Conservation (phyloP, 495 filamentous ascomycete species). For the Achaetomiella virescens region DNA sequence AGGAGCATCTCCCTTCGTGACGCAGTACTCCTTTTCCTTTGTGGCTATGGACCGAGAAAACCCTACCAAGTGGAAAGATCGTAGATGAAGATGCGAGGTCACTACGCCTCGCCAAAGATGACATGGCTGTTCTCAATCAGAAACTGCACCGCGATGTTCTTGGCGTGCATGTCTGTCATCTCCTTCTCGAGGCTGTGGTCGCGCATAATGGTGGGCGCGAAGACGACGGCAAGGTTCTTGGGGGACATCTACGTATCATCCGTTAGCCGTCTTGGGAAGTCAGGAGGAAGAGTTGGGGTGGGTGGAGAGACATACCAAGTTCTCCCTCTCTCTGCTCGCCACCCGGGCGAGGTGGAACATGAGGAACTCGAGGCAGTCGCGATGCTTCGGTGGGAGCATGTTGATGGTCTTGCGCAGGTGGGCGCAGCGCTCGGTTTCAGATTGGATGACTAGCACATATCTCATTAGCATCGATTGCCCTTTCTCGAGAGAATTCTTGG, state of each 20-base stretch:
- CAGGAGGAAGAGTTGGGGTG: background rate
- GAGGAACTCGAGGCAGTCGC: constrained; percentile 84
- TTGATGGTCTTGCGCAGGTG: constrained; percentile 64
- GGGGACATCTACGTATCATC: constrained; percentile 69
- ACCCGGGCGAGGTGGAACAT: constrained; percentile 92
- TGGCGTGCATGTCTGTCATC: constrained; percentile 91
- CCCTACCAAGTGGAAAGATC: background rate
- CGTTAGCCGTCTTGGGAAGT: constrained; percentile 1
- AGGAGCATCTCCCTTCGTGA: too few species aligned
- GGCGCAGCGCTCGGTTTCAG: constrained; percentile 54
- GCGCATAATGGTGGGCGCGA: constrained; percentile 95
- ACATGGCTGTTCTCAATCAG: constrained; percentile 78
- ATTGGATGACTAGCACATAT: constrained; percentile 37
- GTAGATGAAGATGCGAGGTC: too few species aligned
- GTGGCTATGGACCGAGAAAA: too few species aligned
- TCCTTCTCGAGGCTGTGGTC: constrained; percentile 82
- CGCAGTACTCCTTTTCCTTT: background rate
- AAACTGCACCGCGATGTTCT: constrained; percentile 85
- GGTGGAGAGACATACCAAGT: constrained; percentile 47
- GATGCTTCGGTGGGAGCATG: constrained; percentile 73
- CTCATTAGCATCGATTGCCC: constrained; percentile 2
- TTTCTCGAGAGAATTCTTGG: background rate
- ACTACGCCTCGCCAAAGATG: constrained; percentile 52
- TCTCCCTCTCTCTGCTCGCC: constrained; percentile 72
- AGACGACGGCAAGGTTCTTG: constrained; percentile 92